Evolutionary conservation across 1,139 yeast species (phyloP), one percentile per base, ranked within the genome.

Genomic region (Kodamaea ohmeri): DNA sequence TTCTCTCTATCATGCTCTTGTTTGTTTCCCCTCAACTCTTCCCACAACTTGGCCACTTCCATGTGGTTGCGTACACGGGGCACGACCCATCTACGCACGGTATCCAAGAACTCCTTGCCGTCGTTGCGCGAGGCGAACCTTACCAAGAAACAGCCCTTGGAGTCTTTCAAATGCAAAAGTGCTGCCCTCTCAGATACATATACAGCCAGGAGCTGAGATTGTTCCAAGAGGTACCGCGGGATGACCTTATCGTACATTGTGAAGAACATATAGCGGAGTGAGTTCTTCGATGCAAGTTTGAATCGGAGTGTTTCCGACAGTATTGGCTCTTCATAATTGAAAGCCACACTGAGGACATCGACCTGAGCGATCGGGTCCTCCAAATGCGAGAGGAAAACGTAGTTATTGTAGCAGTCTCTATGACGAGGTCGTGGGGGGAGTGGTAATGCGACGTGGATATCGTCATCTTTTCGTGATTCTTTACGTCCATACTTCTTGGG

Each of bases 181-280:
- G 46, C 21, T n/a, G 42, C 24, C 28, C 37, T 34, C 16, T 46
- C 45, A 8, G 48, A 34, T 24, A 46, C 36, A 33, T 30, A 40
- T 25, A 48, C 37, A n/a, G 35, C 34, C n/a, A 25, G 35, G 15
- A 47, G 32, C 29, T 35, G 39, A 12, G 31, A 34, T 7, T 36
- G 19, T 5, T 32, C 32, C 11, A 45, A 16, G 15, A 46, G 35
- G 7, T 37, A 33, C 2, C 37, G 29, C 26, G 35, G 35, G 7
- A 43, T 35, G 24, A 43, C 33, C 22, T 34, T 29, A 11, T 26
- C 40, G 15, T 41, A 29, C 21, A 25, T 17, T 1, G 44, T 36
- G 31, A 48, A 42, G 32, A 33, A 39, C 13, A 48, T 25, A 16
- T 37, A 36, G 14, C 14, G 20, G 15, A 13, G 14, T 4, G 18